Percentiles rank a stretch among this genome's conserved stretches.
Evolutionary conservation across 129 eudicot genomes (phyloP).

Genomic region (Helichrysum umbraculigerum): DNA sequence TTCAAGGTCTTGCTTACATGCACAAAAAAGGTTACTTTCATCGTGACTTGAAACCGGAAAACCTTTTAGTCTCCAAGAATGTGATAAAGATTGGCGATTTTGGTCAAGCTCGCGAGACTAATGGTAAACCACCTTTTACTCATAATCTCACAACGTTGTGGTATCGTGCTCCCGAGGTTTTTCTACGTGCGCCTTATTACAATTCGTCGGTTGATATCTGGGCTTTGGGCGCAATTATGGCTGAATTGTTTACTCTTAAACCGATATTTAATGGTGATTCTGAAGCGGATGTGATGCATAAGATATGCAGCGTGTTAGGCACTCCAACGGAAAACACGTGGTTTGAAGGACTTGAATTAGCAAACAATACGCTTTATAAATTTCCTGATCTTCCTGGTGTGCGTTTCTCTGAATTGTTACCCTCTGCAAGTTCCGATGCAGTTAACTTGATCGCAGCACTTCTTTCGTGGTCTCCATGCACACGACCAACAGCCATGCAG

Average conservation of each 20-base stretch:
- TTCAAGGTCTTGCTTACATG: conserved; percentile 85
- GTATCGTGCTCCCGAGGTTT: conserved; percentile 25
- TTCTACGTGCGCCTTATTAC: background rate
- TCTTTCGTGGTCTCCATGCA: conserved; percentile 20
- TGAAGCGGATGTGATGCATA: background rate
- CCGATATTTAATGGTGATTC: conserved; percentile 15
- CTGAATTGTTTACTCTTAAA: conserved; percentile 12
- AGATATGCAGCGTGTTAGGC: conserved; percentile 21
- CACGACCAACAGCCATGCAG: conserved; percentile 25
- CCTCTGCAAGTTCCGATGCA: conserved; percentile 17
- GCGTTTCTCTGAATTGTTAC: conserved; percentile 11
- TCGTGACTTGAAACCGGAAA: conserved; percentile 83
- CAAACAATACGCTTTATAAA: background rate
- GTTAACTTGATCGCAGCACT: conserved; percentile 19
- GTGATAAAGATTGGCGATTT: conserved; percentile 21
- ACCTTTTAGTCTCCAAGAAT: conserved; percentile 11
- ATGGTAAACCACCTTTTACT: conserved; percentile 11
- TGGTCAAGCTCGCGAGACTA: conserved; percentile 15
- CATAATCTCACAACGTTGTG: conserved; percentile 10
- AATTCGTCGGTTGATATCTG: conserved; percentile 30
- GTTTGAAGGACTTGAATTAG: background rate
- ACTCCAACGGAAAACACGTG: conserved; percentile 6
- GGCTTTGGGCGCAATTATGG: conserved; percentile 28
- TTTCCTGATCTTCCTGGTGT: conserved; percentile 21
- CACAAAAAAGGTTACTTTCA: conserved; percentile 78